Evolutionary conservation across 139 green algal species (phyloP).

Genomic region (Tetradesmus lagerheimii): DNA sequence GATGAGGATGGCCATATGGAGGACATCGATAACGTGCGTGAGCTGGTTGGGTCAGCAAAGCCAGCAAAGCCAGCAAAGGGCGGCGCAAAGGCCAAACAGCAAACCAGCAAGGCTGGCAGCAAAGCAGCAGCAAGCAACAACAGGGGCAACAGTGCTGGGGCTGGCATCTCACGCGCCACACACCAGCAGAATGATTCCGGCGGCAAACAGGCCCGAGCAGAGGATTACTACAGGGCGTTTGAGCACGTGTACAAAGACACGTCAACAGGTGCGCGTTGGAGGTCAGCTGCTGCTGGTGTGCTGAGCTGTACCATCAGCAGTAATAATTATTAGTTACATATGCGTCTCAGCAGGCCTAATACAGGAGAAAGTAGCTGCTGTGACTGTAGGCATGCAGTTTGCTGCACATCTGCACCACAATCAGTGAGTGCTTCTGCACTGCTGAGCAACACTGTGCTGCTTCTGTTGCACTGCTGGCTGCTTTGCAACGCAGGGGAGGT

Average conservation of each 20-base stretch:
- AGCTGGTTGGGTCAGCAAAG: background rate
- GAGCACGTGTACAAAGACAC: conserved; percentile 27
- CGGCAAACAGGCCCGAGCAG: background rate
- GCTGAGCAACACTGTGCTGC: background rate
- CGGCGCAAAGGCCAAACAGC: background rate
- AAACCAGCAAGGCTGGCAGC: background rate
- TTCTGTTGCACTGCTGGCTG: background rate
- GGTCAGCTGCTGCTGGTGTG: background rate
- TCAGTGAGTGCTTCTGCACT: too few species aligned
- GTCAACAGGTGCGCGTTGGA: background rate
- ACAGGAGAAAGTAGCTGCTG: background rate
- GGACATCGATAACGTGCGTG: background rate
- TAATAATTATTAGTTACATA: too few species aligned
- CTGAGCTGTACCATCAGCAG: too few species aligned
- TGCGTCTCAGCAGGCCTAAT: too few species aligned
- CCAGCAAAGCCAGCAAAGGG: conserved; percentile 9
- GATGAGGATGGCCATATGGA: conserved; percentile 18
- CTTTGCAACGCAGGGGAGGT: background rate
- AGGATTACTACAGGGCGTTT: conserved; percentile 38
- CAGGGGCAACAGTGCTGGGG: background rate
- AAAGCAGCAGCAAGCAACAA: background rate
- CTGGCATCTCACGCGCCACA: background rate
- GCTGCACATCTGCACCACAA: too few species aligned
- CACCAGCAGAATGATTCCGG: background rate
- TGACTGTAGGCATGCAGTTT: background rate